Base-by-base conservation (phyloP, 1,139 yeast species). In the Yamadazyma dushanensis region DNA sequence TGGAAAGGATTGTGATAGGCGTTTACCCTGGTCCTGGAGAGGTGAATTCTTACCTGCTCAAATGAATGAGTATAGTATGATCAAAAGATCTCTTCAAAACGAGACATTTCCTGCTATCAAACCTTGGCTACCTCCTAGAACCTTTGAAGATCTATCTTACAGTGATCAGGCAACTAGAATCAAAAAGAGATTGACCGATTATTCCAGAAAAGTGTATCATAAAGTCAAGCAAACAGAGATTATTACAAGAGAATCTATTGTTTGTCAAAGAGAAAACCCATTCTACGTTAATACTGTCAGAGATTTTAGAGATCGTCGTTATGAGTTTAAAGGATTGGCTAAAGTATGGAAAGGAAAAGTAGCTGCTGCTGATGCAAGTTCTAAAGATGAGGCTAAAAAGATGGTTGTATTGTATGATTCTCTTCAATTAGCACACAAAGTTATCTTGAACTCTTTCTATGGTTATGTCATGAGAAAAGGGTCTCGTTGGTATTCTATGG, bases 391-490 rank as follows among this genome's bases (percentile, higher is more conserved):
- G 54, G 96, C 97, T 2, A 77, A 80, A 47, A 94, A 94, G 57
- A 90, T 89, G 95, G 86, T 89, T 24, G 89, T 94, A 30, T 70
- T 94, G 37, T 92, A 90, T 57, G 98, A 94, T 54, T 92, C 98
- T 1, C 70, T 94, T 46, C 99, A 94, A 63, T 72, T 94, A 46
- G 98, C 98, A 0, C 98, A 94, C 58, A 94, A 94, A 54, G 97
- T 92, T 53, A 94, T 94, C 65, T 72, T 94, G 52, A 94, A 94
- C 55, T 92, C 98, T 0, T 94, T 94, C 56, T 94, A 94, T 52
- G 99, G 99, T 31, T 94, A 94, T 55, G 98, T 92, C 16, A 94
- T 94, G 98, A 78, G 99, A 63, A 94, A 92, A 54, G 99, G 98
- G 23, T 90, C 97, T 0, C 75, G 99, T 44, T 94, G 99, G 99